Conservation (phyloP, 768 basidiomycete species). For the Collybiopsis luxurians region DNA sequence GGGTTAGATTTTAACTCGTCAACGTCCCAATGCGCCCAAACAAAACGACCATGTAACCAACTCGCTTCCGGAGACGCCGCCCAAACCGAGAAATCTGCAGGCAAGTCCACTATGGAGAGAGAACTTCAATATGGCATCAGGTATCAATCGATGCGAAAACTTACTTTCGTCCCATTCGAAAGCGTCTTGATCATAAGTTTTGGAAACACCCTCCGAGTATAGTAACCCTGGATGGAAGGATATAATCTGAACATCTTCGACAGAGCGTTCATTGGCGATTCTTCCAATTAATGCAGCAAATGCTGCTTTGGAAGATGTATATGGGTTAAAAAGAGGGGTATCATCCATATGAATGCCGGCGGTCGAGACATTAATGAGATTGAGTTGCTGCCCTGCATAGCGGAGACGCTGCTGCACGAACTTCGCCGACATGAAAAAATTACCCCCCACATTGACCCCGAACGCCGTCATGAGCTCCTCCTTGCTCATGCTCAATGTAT, state of each 20-base stretch:
- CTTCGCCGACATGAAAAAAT: neutral
- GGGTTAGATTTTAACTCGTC: neutral
- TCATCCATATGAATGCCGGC: neutral
- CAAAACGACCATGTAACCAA: slow-evolving; percentile 2
- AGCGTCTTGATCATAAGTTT: neutral
- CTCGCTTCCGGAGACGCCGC: neutral
- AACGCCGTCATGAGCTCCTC: neutral
- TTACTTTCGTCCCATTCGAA: neutral
- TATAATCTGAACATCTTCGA: slow-evolving; percentile 1
- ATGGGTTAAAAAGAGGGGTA: neutral
- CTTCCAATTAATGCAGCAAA: neutral
- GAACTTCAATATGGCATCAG: neutral
- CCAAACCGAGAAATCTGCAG: slow-evolving; percentile 1
- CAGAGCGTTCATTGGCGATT: neutral
- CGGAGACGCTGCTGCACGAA: neutral
- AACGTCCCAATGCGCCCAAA: slow-evolving; percentile 3
- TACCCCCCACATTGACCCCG: neutral
- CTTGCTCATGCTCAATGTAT: neutral
- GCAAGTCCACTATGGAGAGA: neutral
- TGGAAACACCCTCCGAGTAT: neutral
- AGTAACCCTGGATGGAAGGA: neutral
- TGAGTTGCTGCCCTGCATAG: neutral
- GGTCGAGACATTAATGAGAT: neutral
- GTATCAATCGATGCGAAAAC: neutral
- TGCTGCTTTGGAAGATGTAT: neutral